These are phyloP conservation scores for Elsinoe arachidis DNA, from an alignment of 2,329 filamentous ascomycete species.

Conservation along the genomic window DNA sequence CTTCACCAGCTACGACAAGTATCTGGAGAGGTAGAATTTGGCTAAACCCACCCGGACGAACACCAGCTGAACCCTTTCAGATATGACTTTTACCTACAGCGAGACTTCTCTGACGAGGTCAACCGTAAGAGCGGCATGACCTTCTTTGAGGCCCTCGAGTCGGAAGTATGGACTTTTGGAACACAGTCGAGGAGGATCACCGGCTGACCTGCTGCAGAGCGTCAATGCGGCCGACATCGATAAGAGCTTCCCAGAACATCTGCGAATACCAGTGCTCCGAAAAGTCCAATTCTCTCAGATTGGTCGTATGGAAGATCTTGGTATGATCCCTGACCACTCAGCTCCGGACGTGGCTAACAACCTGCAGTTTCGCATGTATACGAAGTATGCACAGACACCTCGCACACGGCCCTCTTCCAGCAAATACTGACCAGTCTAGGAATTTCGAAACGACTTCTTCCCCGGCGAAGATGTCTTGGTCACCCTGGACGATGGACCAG, in stretches of 20 bases:
- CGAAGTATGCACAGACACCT: conserved; percentile 35
- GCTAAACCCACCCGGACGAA: neutral
- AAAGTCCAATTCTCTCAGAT: conserved; percentile 86
- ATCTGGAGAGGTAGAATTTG: conserved; percentile 63
- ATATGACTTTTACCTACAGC: conserved; percentile 90
- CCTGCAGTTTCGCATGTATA: conserved; percentile 48
- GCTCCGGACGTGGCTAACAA: conserved; percentile 12
- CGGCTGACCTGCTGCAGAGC: conserved; percentile 29
- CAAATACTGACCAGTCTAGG: conserved; percentile 27
- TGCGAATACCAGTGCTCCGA: conserved; percentile 83
- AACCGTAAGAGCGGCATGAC: conserved; percentile 84
- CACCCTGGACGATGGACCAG: conserved; percentile 58
- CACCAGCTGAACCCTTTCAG: conserved; percentile 36
- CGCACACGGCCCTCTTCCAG: neutral
- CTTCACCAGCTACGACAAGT: conserved; percentile 81
- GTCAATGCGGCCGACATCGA: conserved; percentile 79
- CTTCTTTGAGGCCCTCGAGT: conserved; percentile 75
- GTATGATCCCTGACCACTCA: conserved; percentile 31
- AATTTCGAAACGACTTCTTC: conserved; percentile 85
- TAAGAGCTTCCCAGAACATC: conserved; percentile 77
- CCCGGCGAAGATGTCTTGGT: conserved; percentile 78
- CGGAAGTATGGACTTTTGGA: conserved; percentile 25
- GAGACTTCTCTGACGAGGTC: conserved; percentile 89
- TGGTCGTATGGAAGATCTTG: conserved; percentile 76
- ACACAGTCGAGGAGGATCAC: neutral